These are phyloP conservation scores for Myxozyma neglecta DNA, from an alignment of 805 yeast species.

Conservation along the genomic window DNA sequence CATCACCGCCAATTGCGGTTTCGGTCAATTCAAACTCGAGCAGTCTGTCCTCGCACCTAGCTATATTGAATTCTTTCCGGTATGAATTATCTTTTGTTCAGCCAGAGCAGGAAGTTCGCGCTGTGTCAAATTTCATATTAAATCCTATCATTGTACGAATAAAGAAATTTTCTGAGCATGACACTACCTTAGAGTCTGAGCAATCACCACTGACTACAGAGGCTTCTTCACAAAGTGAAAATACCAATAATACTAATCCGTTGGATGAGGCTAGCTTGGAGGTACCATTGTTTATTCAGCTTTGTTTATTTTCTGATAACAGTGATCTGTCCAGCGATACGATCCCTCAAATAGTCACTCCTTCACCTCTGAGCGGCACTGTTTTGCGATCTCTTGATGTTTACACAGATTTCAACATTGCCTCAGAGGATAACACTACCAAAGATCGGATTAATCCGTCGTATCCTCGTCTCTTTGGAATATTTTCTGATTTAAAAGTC, in stretches of 20 bases:
- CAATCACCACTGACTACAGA: not conserved
- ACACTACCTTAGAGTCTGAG: not conserved
- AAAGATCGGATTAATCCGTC: not conserved
- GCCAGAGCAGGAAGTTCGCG: not conserved
- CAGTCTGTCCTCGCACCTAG: not conserved
- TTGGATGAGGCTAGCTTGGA: not conserved
- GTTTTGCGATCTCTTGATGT: constrained; percentile 5
- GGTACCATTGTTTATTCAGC: not conserved
- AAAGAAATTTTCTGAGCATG: not conserved
- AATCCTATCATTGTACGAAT: not conserved
- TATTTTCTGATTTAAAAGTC: not conserved
- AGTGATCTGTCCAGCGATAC: not conserved
- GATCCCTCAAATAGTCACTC: not conserved
- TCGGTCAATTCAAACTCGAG: not conserved
- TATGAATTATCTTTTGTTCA: not conserved
- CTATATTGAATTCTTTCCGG: not conserved
- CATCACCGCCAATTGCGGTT: not conserved
- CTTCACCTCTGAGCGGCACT: not conserved
- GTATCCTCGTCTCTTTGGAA: not conserved
- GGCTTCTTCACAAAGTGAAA: not conserved
- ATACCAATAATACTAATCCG: not conserved
- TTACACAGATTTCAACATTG: not conserved
- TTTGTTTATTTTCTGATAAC: not conserved
- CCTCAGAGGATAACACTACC: not conserved
- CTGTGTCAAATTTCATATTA: not conserved